A percentile compares a stretch with the other conserved stretches of the same genome.
Evolutionary conservation across 805 yeast species (phyloP).

Genomic region (Myxozyma kluyveri): DNA sequence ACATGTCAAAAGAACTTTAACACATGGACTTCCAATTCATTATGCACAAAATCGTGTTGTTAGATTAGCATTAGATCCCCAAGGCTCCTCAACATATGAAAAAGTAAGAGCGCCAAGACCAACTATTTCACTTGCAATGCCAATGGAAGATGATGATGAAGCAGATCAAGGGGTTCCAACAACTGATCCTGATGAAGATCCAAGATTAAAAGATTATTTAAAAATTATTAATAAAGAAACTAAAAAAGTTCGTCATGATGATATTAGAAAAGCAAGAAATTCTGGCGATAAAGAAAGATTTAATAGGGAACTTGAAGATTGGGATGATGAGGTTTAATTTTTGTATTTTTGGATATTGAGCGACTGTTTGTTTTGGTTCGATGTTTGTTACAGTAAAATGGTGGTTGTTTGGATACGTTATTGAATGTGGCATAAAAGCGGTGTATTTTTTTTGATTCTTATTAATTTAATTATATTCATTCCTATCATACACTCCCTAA

Average conservation of each 20-base stretch:
- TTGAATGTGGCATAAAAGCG: neutral
- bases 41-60: constrained; percentile 27
- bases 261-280: constrained; percentile 12
- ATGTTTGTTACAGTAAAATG: too few relatives aligned
- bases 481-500: neutral
- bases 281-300: constrained; percentile 4
- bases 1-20: constrained; percentile 24
- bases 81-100: constrained; percentile 19
- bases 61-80: constrained; percentile 19
- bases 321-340: neutral
- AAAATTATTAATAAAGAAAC: constrained; percentile 6
- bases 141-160: constrained; percentile 6
- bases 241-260: constrained; percentile 2
- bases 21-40: constrained; percentile 32
- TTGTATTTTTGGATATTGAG: too few relatives aligned
- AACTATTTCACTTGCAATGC: constrained; percentile 6
- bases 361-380: too few relatives aligned
- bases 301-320: constrained; percentile 13
- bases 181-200: constrained; percentile 2
- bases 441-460: neutral
- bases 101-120: constrained; percentile 1
- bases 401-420: too few relatives aligned
- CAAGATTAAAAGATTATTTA: constrained; percentile 2
- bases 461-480: neutral
- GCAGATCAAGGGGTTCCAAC: neutral